phyloP scores from a whole-genome alignment of 192 early-diverging fungal genomes.

The Backusella australiensis region DNA sequence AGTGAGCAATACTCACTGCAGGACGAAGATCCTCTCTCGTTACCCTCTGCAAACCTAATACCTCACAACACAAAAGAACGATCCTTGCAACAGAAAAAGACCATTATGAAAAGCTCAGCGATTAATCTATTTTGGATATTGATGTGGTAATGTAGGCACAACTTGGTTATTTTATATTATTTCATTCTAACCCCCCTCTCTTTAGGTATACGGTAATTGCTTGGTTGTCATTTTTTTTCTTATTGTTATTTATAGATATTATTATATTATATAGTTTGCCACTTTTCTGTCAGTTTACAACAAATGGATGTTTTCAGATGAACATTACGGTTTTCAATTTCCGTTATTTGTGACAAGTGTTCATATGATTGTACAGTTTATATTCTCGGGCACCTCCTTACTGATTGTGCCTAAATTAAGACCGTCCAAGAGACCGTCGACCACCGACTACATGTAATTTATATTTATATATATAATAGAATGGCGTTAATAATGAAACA shows the following conservation, averaged over 20 bases:
- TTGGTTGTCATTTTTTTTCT: neutral
- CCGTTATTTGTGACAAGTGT: slow-evolving; percentile 84
- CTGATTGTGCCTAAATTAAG: slow-evolving; percentile 58
- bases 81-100: neutral
- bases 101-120: slow-evolving; percentile 7
- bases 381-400: slow-evolving; percentile 53
- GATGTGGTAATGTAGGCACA: slow-evolving; percentile 18
- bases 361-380: slow-evolving; percentile 86
- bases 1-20: slow-evolving; percentile 5
- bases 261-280: slow-evolving; percentile 38
- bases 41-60: neutral
- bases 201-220: slow-evolving; percentile 13
- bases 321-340: slow-evolving; percentile 79
- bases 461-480: too few species aligned
- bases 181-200: neutral
- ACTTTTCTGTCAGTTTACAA: slow-evolving; percentile 84
- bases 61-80: neutral
- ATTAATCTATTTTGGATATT: slow-evolving; percentile 30
- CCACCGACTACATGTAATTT: slow-evolving; percentile 44
- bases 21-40: slow-evolving; percentile 1
- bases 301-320: slow-evolving; percentile 88
- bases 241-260: too few species aligned
- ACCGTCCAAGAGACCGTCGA: slow-evolving; percentile 54
- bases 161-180: neutral
- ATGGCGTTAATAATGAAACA: too few species aligned